Conservation (phyloP, 306 rosid genomes). For the Trifolium repens region DNA sequence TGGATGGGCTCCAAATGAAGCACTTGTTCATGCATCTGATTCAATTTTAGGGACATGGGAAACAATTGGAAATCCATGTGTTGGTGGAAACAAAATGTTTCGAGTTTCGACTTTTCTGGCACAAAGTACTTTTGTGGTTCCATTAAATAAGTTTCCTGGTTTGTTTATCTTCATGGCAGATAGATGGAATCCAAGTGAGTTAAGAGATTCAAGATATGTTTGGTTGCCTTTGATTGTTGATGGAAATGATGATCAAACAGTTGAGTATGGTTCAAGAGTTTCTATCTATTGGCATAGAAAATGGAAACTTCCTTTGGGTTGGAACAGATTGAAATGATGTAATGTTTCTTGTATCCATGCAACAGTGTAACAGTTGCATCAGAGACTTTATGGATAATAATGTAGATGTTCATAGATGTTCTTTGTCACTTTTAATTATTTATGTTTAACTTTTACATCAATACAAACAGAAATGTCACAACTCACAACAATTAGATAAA, state of each 20-base stretch:
- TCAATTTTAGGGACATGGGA: conserved; percentile 93
- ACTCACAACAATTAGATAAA: neutral
- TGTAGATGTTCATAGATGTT: neutral
- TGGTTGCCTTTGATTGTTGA: conserved; percentile 95
- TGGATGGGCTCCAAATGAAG: conserved; percentile 46
- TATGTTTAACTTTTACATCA: no score
- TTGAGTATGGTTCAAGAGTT: conserved; percentile 74
- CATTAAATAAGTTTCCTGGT: conserved; percentile 62
- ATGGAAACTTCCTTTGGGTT: conserved; percentile 76
- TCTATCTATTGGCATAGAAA: conserved; percentile 92
- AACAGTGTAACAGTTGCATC: no score
- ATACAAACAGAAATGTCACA: neutral
- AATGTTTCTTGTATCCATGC: neutral
- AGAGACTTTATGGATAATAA: neutral
- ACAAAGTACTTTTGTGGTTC: conserved; percentile 85
- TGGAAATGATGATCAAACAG: conserved; percentile 70
- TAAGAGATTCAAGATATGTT: conserved; percentile 85
- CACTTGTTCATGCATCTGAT: conserved; percentile 41
- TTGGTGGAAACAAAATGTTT: conserved; percentile 79
- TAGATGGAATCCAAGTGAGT: conserved; percentile 87
- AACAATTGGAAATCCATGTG: conserved; percentile 88
- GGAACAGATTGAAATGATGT: conserved; percentile 16
- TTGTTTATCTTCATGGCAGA: conserved; percentile 87
- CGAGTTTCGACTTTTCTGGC: conserved; percentile 74
- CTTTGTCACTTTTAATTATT: neutral